Base-by-base conservation (phyloP, 495 filamentous ascomycete species). In the Ascobolus immersus region DNA sequence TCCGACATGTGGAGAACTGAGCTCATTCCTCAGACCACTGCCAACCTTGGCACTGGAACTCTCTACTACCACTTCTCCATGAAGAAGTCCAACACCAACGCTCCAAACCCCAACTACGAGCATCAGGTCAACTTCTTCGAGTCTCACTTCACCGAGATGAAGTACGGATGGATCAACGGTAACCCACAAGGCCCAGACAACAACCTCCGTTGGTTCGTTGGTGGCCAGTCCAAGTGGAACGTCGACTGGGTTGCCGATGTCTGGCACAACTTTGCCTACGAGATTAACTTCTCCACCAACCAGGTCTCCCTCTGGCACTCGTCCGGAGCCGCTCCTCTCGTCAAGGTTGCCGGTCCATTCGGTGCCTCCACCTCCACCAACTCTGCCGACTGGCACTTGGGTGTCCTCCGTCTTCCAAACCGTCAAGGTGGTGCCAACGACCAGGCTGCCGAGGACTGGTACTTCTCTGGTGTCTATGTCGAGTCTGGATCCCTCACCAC, bases 41-140 rank as follows among this genome's bases (percentile, higher is more conserved):
- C 59, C 6, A 57, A 69, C 34, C 65, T 77, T 44, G 68, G 64
- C 27, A 43, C 52, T 14, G 70, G 73, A 18, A 64, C 58, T 32
- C 54, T 73, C 17, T 73, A 55, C 50, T 78, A 77, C 50, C 73
- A 78, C 49, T 78, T 78, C 51, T 65, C 59, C 9, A 55, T 78
- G 34, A 65, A 64, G 58, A 60, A 62, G 33, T 57, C 49, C 8
- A 53, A 56, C 31, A 58, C 54, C 21, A 75, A 76, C 50, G 50
- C 67, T 0, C 73, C 73, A 0, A 61, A 56, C 19, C 55, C 59
- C 2, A 57, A 54, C 4, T 60, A 69, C 34, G 73, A 78, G 55
- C 73, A 77, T 48, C 73, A 78, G 52, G 69, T 78, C 38, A 65
- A 60, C 43, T 78, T 78, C 57, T 77, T 78, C 44, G 62, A 77